Evolutionary conservation across 495 filamentous ascomycete genomes (phyloP).

Genomic region (Neurospora sp.): DNA sequence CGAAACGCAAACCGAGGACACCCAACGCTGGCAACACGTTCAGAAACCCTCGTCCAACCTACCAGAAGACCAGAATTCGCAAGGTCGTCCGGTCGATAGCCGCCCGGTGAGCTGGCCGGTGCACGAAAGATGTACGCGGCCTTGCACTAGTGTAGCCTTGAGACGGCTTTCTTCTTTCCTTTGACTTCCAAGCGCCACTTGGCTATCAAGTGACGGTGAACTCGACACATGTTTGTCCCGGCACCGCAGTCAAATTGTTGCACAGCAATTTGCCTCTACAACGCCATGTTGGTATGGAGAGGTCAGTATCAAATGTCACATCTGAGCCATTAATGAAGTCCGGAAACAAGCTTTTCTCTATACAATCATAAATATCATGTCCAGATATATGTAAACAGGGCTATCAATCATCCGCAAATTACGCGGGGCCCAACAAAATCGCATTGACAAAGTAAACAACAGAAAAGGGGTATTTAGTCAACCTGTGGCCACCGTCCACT

Average conservation of each 20-base stretch:
- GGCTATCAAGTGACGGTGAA: not conserved
- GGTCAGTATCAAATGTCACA: not conserved
- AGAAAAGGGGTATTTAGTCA: not conserved
- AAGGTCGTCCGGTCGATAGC: not conserved
- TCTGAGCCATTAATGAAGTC: not conserved
- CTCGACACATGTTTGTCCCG: not conserved
- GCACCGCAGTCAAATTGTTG: not conserved
- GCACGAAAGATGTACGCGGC: not conserved
- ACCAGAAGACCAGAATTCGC: not conserved
- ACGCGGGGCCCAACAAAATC: not conserved
- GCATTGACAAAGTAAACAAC: not conserved
- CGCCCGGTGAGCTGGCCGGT: not conserved
- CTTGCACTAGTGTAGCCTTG: not conserved
- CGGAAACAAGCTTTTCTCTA: not conserved
- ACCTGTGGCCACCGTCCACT: not conserved
- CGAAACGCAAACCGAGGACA: not conserved
- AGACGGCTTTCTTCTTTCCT: not conserved
- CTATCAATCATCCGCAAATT: not conserved
- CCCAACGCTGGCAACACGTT: not conserved
- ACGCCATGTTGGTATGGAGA: not conserved
- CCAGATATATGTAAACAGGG: constrained; percentile 3
- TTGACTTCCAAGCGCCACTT: not conserved
- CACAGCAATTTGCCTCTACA: not conserved
- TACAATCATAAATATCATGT: not conserved
- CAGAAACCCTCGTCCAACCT: not conserved